Evolutionary conservation across 2,329 filamentous ascomycete genomes (phyloP).

Genomic region (Achaetomium macrosporum): DNA sequence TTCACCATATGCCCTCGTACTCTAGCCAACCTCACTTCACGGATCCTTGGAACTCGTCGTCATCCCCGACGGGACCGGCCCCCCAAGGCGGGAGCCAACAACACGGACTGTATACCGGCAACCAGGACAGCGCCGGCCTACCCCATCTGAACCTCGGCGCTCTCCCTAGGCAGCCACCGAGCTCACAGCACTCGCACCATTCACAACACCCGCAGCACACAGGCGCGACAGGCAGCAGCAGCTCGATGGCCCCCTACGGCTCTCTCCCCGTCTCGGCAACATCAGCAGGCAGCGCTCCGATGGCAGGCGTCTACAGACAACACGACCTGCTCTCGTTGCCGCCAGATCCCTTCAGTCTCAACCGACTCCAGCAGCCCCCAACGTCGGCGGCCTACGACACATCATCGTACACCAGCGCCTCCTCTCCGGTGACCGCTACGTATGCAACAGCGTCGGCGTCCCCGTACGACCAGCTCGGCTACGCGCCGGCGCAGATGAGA

Average conservation of each 20-base stretch:
- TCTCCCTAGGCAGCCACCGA: slow-evolving; percentile 45
- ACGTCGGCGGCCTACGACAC: slow-evolving; percentile 65
- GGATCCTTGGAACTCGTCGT: slow-evolving; percentile 74
- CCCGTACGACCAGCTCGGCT: slow-evolving; percentile 72
- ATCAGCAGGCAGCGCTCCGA: slow-evolving; percentile 65
- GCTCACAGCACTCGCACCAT: slow-evolving; percentile 33
- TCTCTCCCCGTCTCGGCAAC: slow-evolving; percentile 67
- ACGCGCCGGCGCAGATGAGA: slow-evolving; percentile 60
- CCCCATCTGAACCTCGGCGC: slow-evolving; percentile 53
- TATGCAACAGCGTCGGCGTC: slow-evolving; percentile 63
- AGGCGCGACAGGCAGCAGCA: slow-evolving; percentile 48
- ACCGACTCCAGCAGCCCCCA: slow-evolving; percentile 54
- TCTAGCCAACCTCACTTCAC: slow-evolving; percentile 68
- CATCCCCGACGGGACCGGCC: slow-evolving; percentile 38
- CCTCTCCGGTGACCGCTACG: slow-evolving; percentile 59
- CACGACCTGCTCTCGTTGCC: slow-evolving; percentile 64
- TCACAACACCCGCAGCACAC: slow-evolving; percentile 32
- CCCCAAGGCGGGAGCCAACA: slow-evolving; percentile 48
- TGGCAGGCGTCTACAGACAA: slow-evolving; percentile 49
- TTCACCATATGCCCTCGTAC: slow-evolving; percentile 72
- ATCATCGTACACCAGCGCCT: slow-evolving; percentile 58
- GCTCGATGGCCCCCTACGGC: slow-evolving; percentile 64
- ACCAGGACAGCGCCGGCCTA: slow-evolving; percentile 52
- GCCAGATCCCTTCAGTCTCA: slow-evolving; percentile 68
- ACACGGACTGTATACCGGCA: slow-evolving; percentile 53